Conservation (phyloP, 768 basidiomycete species). For the Trametes cingulata region DNA sequence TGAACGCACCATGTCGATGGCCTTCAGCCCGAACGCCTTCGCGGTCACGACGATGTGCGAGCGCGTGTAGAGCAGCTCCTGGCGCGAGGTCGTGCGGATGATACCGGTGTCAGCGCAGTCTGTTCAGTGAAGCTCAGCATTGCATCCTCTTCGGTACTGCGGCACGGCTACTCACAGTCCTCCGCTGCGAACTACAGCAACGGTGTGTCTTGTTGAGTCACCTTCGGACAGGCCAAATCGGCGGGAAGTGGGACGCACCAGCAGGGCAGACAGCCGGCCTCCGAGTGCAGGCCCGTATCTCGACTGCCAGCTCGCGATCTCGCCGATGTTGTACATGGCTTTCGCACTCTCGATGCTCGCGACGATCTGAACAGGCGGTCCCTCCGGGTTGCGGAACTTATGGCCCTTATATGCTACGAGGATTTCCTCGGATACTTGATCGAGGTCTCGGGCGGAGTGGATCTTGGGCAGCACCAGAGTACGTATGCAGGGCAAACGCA, state of each 20-base stretch:
- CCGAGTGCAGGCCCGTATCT: slow-evolving; percentile 45
- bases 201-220: neutral
- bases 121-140: slow-evolving; percentile 31
- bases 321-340: slow-evolving; percentile 62
- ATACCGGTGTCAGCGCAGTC: slow-evolving; percentile 91
- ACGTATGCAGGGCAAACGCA: slow-evolving; percentile 47
- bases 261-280: slow-evolving; percentile 59
- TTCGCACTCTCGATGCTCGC: slow-evolving; percentile 86
- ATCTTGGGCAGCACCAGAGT: slow-evolving; percentile 87
- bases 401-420: slow-evolving; percentile 32
- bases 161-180: slow-evolving; percentile 61
- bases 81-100: slow-evolving; percentile 69
- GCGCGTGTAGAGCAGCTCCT: slow-evolving; percentile 81
- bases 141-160: neutral
- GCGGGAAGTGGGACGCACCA: slow-evolving; percentile 48
- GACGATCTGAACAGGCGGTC: slow-evolving; percentile 55
- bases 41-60: slow-evolving; percentile 81
- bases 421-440: slow-evolving; percentile 54
- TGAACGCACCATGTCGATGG: slow-evolving; percentile 81
- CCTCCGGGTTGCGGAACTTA: slow-evolving; percentile 21
- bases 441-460: slow-evolving; percentile 65
- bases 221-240: neutral
- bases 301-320: slow-evolving; percentile 72
- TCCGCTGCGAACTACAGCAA: slow-evolving; percentile 85
- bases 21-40: slow-evolving; percentile 78